phyloP scores from a whole-genome alignment of 2,329 filamentous ascomycete genomes.

The Zasmidium angulare region DNA sequence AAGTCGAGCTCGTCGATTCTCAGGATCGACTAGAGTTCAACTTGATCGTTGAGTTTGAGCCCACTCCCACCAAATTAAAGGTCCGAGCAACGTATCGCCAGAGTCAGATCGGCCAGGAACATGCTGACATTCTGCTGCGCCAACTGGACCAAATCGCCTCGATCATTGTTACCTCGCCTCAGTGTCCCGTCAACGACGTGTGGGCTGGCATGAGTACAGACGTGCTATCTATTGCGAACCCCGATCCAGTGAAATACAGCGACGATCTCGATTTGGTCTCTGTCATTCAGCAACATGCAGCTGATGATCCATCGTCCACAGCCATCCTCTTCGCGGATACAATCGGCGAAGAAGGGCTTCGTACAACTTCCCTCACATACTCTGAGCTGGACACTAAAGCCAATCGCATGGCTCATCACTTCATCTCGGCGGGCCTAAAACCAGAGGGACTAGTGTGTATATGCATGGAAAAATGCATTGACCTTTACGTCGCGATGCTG shows the following conservation, averaged over 20 bases:
- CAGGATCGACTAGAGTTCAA: conserved; percentile 74
- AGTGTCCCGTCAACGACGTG: conserved; percentile 37
- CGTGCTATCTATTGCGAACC: conserved; percentile 44
- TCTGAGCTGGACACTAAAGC: conserved; percentile 61
- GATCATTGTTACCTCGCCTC: conserved; percentile 42
- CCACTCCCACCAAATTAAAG: conserved; percentile 48
- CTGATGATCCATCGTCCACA: conserved; percentile 49
- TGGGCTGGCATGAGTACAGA: conserved; percentile 23
- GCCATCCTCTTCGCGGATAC: conserved; percentile 65
- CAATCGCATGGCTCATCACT: conserved; percentile 61
- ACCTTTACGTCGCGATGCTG: conserved; percentile 72
- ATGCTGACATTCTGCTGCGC: conserved; percentile 57
- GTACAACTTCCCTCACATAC: conserved; percentile 60
- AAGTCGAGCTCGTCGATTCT: conserved; percentile 59
- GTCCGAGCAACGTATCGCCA: conserved; percentile 57
- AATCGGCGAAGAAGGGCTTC: conserved; percentile 40
- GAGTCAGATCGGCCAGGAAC: conserved; percentile 53
- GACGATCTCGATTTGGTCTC: conserved; percentile 36
- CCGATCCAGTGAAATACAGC: conserved; percentile 30
- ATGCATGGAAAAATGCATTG: conserved; percentile 70
- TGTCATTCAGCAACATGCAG: conserved; percentile 57
- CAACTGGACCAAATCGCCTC: conserved; percentile 61
- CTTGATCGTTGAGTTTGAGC: conserved; percentile 74
- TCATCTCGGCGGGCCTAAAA: conserved; percentile 50
- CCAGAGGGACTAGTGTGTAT: conserved; percentile 67